These are phyloP conservation scores for Symbiodinium pilosum DNA, from an alignment of 73 alveolate genomes.

Conservation along the genomic window DNA sequence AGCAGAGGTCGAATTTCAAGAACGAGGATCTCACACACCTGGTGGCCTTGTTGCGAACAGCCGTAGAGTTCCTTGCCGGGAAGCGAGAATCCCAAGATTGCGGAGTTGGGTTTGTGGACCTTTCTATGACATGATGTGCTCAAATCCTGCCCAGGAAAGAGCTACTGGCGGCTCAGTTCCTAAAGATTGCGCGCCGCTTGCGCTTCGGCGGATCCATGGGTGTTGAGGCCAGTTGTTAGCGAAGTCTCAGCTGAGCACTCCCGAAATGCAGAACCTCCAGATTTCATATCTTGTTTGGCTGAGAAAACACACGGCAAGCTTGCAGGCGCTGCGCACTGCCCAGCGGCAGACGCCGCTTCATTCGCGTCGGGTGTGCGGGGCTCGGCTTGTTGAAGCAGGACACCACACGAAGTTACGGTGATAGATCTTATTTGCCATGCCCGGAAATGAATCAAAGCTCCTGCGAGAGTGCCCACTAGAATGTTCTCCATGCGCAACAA, in stretches of 20 bases:
- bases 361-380: constrained; percentile 28
- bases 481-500: no score
- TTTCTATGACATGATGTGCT: no score
- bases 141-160: constrained; percentile 5
- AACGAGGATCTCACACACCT: constrained; percentile 10
- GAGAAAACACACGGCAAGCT: not conserved
- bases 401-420: no score
- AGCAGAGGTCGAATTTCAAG: not conserved
- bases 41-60: constrained; percentile 54
- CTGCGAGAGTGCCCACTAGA: no score
- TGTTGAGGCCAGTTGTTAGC: not conserved
- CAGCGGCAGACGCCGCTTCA: constrained; percentile 91
- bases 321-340: constrained; percentile 81
- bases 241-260: no score
- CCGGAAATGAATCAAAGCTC: no score
- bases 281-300: no score
- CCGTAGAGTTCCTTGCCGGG: constrained; percentile 31
- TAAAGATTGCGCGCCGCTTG: constrained; percentile 92
- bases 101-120: no score
- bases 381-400: not conserved
- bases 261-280: no score
- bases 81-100: no score
- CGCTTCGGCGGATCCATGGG: constrained; percentile 88
- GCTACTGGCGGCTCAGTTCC: constrained; percentile 74
- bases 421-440: no score